These are phyloP conservation scores for Clonostachys chloroleuca DNA, from an alignment of 2,329 filamentous ascomycete species.

Conservation along the genomic window DNA sequence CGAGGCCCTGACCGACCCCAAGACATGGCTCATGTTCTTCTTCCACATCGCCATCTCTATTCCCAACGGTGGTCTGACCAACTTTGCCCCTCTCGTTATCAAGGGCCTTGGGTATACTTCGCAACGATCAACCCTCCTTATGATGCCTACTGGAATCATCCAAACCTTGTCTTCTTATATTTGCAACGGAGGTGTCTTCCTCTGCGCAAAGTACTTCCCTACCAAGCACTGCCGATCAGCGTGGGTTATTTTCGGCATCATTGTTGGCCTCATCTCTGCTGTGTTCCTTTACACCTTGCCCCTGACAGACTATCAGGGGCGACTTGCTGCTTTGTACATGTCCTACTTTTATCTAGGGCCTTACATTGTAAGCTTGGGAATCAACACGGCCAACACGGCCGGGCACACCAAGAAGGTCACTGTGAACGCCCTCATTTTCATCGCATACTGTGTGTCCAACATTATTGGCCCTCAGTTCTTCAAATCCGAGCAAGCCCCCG, in stretches of 20 bases:
- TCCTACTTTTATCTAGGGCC: neutral
- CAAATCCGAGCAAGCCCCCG: constrained; percentile 20
- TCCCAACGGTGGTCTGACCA: constrained; percentile 42
- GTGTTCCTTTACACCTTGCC: constrained; percentile 1
- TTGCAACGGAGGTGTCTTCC: neutral
- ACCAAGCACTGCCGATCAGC: constrained; percentile 1
- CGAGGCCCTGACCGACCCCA: constrained; percentile 44
- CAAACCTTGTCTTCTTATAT: constrained; percentile 1
- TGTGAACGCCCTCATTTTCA: constrained; percentile 36
- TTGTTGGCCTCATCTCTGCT: constrained; percentile 1
- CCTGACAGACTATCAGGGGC: neutral
- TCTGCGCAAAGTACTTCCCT: constrained; percentile 1
- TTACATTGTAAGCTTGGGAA: constrained; percentile 1
- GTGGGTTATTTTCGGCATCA: neutral
- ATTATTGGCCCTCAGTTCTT: constrained; percentile 35
- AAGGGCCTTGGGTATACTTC: constrained; percentile 32
- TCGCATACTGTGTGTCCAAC: constrained; percentile 34
- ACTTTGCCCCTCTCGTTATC: constrained; percentile 2
- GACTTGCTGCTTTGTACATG: neutral
- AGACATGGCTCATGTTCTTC: constrained; percentile 55
- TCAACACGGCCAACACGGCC: constrained; percentile 17
- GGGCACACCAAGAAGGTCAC: constrained; percentile 34
- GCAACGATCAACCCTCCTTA: constrained; percentile 20
- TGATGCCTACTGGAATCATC: constrained; percentile 12
- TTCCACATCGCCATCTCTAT: constrained; percentile 44